A percentile compares a stretch with the other conserved stretches of the same genome.
phyloP scores from a whole-genome alignment of 2,329 filamentous ascomycete species.

The Sarocladium oryzae region DNA sequence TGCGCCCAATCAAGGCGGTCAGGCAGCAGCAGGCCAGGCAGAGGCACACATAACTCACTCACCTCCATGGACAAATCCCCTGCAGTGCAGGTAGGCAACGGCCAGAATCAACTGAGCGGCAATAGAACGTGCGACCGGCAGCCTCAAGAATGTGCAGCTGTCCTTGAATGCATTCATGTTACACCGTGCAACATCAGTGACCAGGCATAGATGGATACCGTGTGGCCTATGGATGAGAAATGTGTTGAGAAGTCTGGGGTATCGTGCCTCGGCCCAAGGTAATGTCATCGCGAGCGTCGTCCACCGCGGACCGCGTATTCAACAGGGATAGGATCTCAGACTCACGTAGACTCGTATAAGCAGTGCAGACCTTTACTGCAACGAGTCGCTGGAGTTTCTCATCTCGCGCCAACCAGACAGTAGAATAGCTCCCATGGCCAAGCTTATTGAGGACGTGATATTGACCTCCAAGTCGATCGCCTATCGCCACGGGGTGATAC shows the following conservation, averaged over 20 bases:
- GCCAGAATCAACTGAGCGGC: slow-evolving; percentile 22
- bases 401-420: slow-evolving; percentile 16
- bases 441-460: slow-evolving; percentile 23
- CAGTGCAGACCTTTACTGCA: slow-evolving; percentile 24
- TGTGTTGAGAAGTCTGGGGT: slow-evolving; percentile 15
- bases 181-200: slow-evolving; percentile 17
- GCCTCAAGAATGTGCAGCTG: slow-evolving; percentile 16
- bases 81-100: slow-evolving; percentile 22
- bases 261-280: not conserved
- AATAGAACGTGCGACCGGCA: slow-evolving; percentile 20
- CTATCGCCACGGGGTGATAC: slow-evolving; percentile 32
- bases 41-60: slow-evolving; percentile 13
- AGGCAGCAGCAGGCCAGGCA: not conserved
- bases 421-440: slow-evolving; percentile 20
- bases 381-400: slow-evolving; percentile 18
- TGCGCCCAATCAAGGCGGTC: slow-evolving; percentile 8
- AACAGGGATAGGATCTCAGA: slow-evolving; percentile 17
- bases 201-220: slow-evolving; percentile 21
- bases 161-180: slow-evolving; percentile 17
- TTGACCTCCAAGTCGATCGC: slow-evolving; percentile 25
- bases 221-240: slow-evolving; percentile 22
- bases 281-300: too few relatives aligned
- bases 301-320: not conserved
- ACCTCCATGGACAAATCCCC: slow-evolving; percentile 26
- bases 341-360: slow-evolving; percentile 16